Evolutionary conservation across 2,329 filamentous ascomycete species (phyloP), one percentile per base, ranked within the genome.

Genomic region (Daldinia sp.): DNA sequence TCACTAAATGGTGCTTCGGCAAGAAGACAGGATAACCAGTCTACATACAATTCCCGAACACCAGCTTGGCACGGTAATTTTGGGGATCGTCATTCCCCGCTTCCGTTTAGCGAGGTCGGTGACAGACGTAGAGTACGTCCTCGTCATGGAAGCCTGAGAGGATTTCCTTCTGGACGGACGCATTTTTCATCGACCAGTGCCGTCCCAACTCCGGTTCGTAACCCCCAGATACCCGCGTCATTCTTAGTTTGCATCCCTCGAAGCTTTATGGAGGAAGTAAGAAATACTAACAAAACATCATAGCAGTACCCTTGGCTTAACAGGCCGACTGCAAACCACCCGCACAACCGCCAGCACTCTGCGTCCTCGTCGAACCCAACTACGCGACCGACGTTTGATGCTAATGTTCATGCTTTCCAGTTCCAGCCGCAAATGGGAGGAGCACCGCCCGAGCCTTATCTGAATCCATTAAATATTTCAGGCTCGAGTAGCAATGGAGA

Each of bases 91-190:
- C 75, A 73, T 20, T 78, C 78, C 46, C 78, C 78, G 13, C 71
- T 75, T 3, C 63, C 66, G n/a, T 69, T 71, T 33, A 67, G 56
- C 33, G 77, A 79, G 10, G 48, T 65, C 41, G 69, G 73, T 42
- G 76, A 78, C 28, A 75, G 78, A 42, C 75, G 77, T 35, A 74
- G 78, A 56, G 69, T 72, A 51, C 77, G 77, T 20, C 65, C 75
- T 46, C 77, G 77, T 18, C 73, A 74, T 53, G 73, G 74, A 10
- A 71, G 73, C 60, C 60, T 73, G 6, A 75, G 77, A 35, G 71
- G 72, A 35, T 74, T 72, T 46, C 70, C 75, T 12, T 71, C 73
- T 15, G 67, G 60, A 59, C 71, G 72, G n/a, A 48, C 68, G n/a
- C 71, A 68, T 66, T 67, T 72, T 63, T 63, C 63, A 46, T 51